Conservation (phyloP, 495 filamentous ascomycete species). For the Hypomontagnella submonticulosa region DNA sequence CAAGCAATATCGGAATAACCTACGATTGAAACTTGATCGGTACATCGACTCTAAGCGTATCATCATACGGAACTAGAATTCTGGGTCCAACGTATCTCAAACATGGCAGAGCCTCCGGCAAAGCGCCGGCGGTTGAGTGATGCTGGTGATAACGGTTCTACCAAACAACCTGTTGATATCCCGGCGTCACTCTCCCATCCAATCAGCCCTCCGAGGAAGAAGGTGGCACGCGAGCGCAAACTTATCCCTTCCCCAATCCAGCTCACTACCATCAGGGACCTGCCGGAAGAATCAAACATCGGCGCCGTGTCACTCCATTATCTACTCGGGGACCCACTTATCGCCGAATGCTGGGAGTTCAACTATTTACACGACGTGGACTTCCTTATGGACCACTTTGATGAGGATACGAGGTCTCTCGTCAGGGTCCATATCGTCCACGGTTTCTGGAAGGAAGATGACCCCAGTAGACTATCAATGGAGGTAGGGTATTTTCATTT, state of each 20-base stretch:
- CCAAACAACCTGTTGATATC: not conserved
- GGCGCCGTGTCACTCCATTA: slow-evolving; percentile 75
- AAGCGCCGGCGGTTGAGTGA: slow-evolving; percentile 40
- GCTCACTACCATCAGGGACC: slow-evolving; percentile 75
- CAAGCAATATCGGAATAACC: slow-evolving; percentile 20
- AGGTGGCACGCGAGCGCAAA: slow-evolving; percentile 31
- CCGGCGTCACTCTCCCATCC: slow-evolving; percentile 50
- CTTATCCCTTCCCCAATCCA: slow-evolving; percentile 71
- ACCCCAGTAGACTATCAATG: slow-evolving; percentile 67
- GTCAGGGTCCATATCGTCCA: slow-evolving; percentile 83
- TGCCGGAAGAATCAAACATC: slow-evolving; percentile 69
- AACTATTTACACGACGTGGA: slow-evolving; percentile 87
- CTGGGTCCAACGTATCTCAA: not conserved
- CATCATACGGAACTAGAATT: not conserved
- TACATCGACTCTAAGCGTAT: slow-evolving; percentile 18
- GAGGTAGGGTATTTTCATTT: slow-evolving; percentile 60
- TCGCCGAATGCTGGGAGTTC: slow-evolving; percentile 89
- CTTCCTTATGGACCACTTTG: slow-evolving; percentile 72
- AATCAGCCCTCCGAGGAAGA: slow-evolving; percentile 57
- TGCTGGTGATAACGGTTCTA: slow-evolving; percentile 3
- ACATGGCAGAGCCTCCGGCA: slow-evolving; percentile 41
- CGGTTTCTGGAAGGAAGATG: slow-evolving; percentile 86
- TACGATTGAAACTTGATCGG: slow-evolving; percentile 16
- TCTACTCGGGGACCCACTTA: slow-evolving; percentile 83
- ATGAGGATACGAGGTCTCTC: slow-evolving; percentile 71